These are phyloP conservation scores for grape (Vitis vinifera) DNA, from an alignment of 164 flowering plant genomes.

Conservation along the genomic window DNA sequence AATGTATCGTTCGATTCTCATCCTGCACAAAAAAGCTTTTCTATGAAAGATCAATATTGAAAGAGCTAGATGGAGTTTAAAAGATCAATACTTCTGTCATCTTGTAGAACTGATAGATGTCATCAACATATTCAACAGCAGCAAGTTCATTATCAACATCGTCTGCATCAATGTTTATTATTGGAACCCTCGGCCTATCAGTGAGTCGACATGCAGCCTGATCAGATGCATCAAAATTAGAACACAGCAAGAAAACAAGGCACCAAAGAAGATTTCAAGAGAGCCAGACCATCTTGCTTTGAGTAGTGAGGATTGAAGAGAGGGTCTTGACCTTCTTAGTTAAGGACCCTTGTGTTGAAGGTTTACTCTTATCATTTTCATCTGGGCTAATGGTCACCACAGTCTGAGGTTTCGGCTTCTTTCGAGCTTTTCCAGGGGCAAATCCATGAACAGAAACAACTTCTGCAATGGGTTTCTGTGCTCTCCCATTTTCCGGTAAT, in stretches of 20 bases:
- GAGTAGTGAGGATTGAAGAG: conserved; percentile 48
- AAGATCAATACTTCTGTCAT: conserved; percentile 28
- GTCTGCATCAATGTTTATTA: conserved; percentile 39
- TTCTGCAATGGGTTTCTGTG: conserved; percentile 23
- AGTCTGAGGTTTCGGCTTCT: conserved; percentile 16
- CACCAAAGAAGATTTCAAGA: not conserved
- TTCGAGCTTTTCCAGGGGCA: not conserved
- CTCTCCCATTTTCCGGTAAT: conserved; percentile 17
- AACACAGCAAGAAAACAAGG: not conserved
- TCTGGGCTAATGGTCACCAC: not conserved
- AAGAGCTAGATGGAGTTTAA: not conserved
- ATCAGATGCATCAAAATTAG: not conserved
- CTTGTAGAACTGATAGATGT: conserved; percentile 54
- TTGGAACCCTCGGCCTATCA: conserved; percentile 17
- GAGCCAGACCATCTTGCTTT: conserved; percentile 37
- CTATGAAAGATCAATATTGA: not conserved
- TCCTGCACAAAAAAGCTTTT: conserved; percentile 20
- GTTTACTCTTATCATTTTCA: conserved; percentile 2
- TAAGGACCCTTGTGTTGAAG: not conserved
- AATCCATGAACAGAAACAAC: conserved; percentile 1
- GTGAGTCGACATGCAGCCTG: conserved; percentile 38
- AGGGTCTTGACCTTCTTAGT: conserved; percentile 22
- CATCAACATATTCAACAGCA: conserved; percentile 53
- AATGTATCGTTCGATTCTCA: conserved; percentile 28
- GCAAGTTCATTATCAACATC: conserved; percentile 48